Base-by-base conservation (phyloP, 2,329 filamentous ascomycete species). In the Colletotrichum godetiae region DNA sequence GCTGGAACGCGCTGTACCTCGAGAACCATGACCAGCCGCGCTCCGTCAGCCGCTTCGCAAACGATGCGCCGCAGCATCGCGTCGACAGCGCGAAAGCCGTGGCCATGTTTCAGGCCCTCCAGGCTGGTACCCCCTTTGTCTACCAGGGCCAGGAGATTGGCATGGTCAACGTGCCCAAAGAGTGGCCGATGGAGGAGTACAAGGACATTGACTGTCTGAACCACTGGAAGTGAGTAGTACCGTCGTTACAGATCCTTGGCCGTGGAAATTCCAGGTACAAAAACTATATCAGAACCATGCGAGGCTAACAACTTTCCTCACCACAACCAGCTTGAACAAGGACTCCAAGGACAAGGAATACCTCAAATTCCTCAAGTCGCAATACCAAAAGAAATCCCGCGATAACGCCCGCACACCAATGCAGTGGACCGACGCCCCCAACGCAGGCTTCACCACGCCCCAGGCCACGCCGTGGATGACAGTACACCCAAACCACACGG, bases 321-420 rank as follows among this genome's bases (percentile, higher is more conserved):
- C 29, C 22, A 3, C 0, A 19, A 42, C 31, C 22, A 85, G 83
- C 60, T 76, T 83, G 8, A 77, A 81, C 77, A 84, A 83, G 71
- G 80, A 84, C 72, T 80, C 80, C 5, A 78, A 81, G 24, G 81
- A 86, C 76, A 82, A 80, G 65, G 79, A 83, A 63, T 81, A 82
- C 37, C 80, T 84, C 42, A 78, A 80, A 10, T 78, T 81, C 24
- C 80, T 80, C 76, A 85, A 74, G 73, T 75, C 76, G 8, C 85
- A 89, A n/a, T 85, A 91, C 77, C 87, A 89, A 73, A 84, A 86
- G 75, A 90, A 91, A 78, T 90, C 88, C 8, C 82, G 93, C 27
- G 93, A 95, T 80, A 93, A 95, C 80, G 90, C 90, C 8, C 87
- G 93, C 58, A 91, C 91, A 0, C 93, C 93, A 0, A 91, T 95